Base-by-base conservation (phyloP, 768 basidiomycete species). In the Serendipita vermifera region DNA sequence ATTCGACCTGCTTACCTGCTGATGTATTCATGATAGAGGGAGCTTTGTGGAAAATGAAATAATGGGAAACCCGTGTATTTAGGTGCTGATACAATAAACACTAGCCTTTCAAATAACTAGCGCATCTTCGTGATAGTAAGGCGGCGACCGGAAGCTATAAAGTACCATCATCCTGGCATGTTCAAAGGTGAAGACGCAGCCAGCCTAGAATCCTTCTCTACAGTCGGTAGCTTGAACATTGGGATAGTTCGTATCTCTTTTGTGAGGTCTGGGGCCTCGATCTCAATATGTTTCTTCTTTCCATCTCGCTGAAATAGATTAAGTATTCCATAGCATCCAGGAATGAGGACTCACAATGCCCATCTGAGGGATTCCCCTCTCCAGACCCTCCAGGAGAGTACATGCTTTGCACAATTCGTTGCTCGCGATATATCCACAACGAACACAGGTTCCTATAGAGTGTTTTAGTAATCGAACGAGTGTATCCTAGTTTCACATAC, bases 381-480 rank as follows among this genome's bases (percentile, higher is more conserved):
- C 91, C 14, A 97, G 73, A 5, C 92, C 89, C 68, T 97, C 89
- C 0, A 97, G 73, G 3, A 97, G 71, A 0, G 84, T 87, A 60
- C 93, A 96, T 1, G 92, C 93, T 67, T 93, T 93, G 66, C 91
- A 93, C n/a, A 99, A 70, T n/a, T 85, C 82, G 62, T 98, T 96
- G 59, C 89, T 93, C 2, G 92, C 87, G 75, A 98, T 93, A 66
- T 93, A 93, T 2, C 92, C 92, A 62, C 96, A 99, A 43, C 90
- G 76, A 63, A 81, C 75, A 66, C 96, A 99, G 14, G 81, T 90
- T 71, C 89, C 92, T 98, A 65, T 5, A 29, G 15, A n/a, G 29
- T 11, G 5, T 9, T 29, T 51, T 26, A 51, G 11, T 7, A 51
- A 7, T 7, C 13, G 7, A 22, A 48, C 9, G n/a, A n/a, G n/a